Conservation (phyloP, 352 stramenopile species). For the Poterioochromonas sp. region DNA sequence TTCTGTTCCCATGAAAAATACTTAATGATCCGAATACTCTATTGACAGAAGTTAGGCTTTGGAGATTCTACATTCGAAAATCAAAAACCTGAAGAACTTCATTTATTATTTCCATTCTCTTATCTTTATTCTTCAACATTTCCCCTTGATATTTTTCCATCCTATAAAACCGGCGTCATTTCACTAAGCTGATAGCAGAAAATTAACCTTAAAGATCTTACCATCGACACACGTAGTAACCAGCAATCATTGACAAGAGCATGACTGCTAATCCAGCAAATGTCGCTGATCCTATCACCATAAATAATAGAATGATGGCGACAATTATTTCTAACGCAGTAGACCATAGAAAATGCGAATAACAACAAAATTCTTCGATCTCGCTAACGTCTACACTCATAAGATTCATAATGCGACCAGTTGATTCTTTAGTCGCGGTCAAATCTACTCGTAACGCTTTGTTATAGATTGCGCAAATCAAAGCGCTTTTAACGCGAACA, state of each 20-base stretch:
- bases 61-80: too few species aligned
- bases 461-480: neutral
- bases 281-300: neutral
- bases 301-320: neutral
- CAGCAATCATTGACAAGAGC: neutral
- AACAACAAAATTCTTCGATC: slow-evolving; percentile 24
- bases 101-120: neutral
- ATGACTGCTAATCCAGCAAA: neutral
- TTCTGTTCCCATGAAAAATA: slow-evolving; percentile 82
- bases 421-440: neutral
- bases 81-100: slow-evolving; percentile 1
- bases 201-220: too few species aligned
- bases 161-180: too few species aligned
- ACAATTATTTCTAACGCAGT: slow-evolving; percentile 9
- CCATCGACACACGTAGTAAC: neutral
- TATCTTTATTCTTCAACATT: slow-evolving; percentile 10
- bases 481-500: slow-evolving; percentile 18
- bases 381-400: slow-evolving; percentile 3
- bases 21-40: slow-evolving; percentile 91
- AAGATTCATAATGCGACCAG: neutral
- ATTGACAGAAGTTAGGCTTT: too few species aligned
- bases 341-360: slow-evolving; percentile 27
- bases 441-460: neutral
- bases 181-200: too few species aligned
- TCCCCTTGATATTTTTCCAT: neutral